Evolutionary conservation across 2,329 filamentous ascomycete species (phyloP).

Genomic region (Teratosphaeria pseudoeucalypti): DNA sequence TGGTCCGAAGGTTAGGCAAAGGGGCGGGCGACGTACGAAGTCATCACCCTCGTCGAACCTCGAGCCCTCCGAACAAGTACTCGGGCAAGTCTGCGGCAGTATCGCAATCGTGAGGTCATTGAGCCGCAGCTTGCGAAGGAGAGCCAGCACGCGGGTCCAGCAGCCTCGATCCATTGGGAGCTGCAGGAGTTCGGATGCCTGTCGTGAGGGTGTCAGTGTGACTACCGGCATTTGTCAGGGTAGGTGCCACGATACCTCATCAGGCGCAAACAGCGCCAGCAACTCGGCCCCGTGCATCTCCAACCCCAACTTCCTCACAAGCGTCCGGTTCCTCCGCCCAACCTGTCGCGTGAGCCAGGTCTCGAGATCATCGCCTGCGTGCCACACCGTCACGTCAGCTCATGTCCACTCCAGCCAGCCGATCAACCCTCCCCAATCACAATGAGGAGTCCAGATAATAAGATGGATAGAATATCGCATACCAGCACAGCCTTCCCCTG

Average conservation of each 20-base stretch:
- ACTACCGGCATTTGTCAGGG: background rate
- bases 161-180: background rate
- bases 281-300: constrained; percentile 6
- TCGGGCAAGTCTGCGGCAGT: background rate
- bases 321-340: background rate
- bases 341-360: background rate
- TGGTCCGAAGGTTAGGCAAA: background rate
- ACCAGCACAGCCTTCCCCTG: background rate
- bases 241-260: background rate
- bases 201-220: background rate
- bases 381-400: no score
- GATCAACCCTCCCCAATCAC: background rate
- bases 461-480: background rate
- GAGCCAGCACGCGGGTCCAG: constrained; percentile 1
- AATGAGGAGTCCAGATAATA: background rate
- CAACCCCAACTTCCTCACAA: constrained; percentile 2
- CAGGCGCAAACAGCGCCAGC: constrained; percentile 4
- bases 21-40: background rate
- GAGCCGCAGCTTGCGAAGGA: constrained; percentile 2
- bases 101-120: constrained; percentile 1
- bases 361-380: constrained; percentile 1
- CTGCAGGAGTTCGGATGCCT: background rate
- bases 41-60: background rate
- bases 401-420: no score
- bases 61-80: background rate